These are phyloP conservation scores for Gossypium anomalum DNA, from an alignment of 345 rosid genomes.

Conservation along the genomic window DNA sequence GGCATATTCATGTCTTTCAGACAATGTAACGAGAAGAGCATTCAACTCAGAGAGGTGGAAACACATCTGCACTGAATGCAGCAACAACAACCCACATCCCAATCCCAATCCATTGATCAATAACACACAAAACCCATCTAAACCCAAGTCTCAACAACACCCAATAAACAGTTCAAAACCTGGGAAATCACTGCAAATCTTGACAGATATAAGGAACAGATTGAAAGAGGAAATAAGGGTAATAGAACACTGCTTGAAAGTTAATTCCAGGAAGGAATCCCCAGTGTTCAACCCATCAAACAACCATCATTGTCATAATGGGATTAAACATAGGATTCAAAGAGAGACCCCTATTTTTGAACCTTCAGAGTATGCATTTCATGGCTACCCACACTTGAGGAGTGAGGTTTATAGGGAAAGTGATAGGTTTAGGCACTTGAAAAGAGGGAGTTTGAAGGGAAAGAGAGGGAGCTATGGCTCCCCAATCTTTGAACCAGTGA, in stretches of 20 bases:
- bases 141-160: not conserved
- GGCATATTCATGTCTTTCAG: slow-evolving; percentile 73
- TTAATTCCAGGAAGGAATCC: slow-evolving; percentile 31
- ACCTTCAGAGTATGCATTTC: slow-evolving; percentile 49
- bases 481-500: slow-evolving; percentile 45
- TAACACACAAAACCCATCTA: not conserved
- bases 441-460: slow-evolving; percentile 18
- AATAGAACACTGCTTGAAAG: slow-evolving; percentile 67
- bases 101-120: not conserved
- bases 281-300: slow-evolving; percentile 26
- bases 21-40: slow-evolving; percentile 47
- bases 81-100: slow-evolving; percentile 43
- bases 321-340: slow-evolving; percentile 13
- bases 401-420: slow-evolving; percentile 26
- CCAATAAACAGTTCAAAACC: slow-evolving; percentile 6
- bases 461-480: slow-evolving; percentile 21
- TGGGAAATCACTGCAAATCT: slow-evolving; percentile 17
- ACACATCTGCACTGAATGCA: slow-evolving; percentile 55
- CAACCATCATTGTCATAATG: slow-evolving; percentile 9
- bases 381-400: slow-evolving; percentile 82
- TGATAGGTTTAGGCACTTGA: slow-evolving; percentile 24
- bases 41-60: slow-evolving; percentile 57
- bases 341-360: slow-evolving; percentile 70
- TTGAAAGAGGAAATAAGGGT: slow-evolving; percentile 78
- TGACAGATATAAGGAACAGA: slow-evolving; percentile 51